Conservation (phyloP, 805 yeast genomes). For the Cyberlindnera amylophila region DNA sequence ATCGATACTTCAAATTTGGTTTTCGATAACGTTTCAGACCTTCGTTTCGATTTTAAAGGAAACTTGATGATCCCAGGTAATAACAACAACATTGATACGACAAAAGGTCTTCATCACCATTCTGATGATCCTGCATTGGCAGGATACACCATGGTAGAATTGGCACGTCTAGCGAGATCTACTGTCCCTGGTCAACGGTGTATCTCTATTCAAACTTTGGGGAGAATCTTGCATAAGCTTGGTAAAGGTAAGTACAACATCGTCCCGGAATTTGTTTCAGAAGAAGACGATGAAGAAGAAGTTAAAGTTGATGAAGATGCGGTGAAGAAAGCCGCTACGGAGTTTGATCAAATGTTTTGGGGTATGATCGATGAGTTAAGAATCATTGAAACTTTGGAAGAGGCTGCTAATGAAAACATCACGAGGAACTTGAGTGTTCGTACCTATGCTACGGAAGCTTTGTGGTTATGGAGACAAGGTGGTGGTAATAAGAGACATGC, state of each 20-base stretch:
- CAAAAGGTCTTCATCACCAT: conserved; percentile 85
- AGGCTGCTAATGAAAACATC: conserved; percentile 60
- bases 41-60: conserved; percentile 89
- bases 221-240: conserved; percentile 79
- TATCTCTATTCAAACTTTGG: conserved; percentile 80
- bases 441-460: conserved; percentile 82
- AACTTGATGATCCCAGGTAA: conserved; percentile 60
- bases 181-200: conserved; percentile 81
- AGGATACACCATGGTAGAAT: conserved; percentile 85
- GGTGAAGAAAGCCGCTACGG: conserved; percentile 28
- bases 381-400: conserved; percentile 61
- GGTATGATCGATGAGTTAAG: conserved; percentile 60
- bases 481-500: conserved; percentile 36
- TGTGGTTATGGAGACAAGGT: conserved; percentile 78
- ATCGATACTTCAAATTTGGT: conserved; percentile 29
- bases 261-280: conserved; percentile 42
- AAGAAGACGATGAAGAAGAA: conserved; percentile 22
- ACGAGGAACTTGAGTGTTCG: conserved; percentile 70
- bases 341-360: conserved; percentile 53
- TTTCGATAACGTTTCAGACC: conserved; percentile 52
- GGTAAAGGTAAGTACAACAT: conserved; percentile 58
- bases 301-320: conserved; percentile 31
- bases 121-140: conserved; percentile 84
- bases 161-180: conserved; percentile 75
- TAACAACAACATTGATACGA: conserved; percentile 43